Percentiles rank a stretch among this genome's conserved stretches.
phyloP scores from a whole-genome alignment of 176 grass and related monocot genomes.

The Avena eriantha region DNA sequence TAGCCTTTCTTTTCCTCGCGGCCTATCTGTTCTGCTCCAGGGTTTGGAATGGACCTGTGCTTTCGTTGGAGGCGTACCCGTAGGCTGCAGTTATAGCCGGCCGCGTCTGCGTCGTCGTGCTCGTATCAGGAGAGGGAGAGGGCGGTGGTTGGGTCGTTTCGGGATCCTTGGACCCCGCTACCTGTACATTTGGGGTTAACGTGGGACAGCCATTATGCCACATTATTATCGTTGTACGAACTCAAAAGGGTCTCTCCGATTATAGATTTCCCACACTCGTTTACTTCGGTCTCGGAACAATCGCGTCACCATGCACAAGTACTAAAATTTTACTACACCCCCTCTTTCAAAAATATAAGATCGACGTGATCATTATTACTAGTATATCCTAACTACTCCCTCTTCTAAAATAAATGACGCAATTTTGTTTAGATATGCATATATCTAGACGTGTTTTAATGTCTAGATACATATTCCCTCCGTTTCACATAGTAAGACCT shows the following conservation, averaged over 20 bases:
- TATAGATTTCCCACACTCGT: background rate
- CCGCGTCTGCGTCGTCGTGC: background rate
- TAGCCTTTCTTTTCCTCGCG: background rate
- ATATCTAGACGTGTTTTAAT: no score
- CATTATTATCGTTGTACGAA: slow-evolving; percentile 14
- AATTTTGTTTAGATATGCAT: no score
- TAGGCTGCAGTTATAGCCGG: background rate
- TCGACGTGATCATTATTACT: no score
- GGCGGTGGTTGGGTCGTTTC: slow-evolving; percentile 35
- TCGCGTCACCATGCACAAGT: background rate
- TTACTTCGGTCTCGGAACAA: background rate
- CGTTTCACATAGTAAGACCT: no score
- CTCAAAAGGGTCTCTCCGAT: background rate
- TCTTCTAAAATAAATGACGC: no score
- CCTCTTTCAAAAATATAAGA: background rate
- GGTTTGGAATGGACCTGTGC: background rate
- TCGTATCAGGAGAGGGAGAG: background rate
- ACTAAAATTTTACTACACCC: background rate
- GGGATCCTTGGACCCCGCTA: slow-evolving; percentile 30
- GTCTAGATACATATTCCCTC: no score
- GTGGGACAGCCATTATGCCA: slow-evolving; percentile 45
- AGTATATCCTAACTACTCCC: no score
- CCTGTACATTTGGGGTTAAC: slow-evolving; percentile 42
- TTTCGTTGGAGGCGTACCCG: background rate
- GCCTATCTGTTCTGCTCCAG: background rate